Conservation (phyloP, 2,329 filamentous ascomycete genomes). For the Grosmannia penicillata region DNA sequence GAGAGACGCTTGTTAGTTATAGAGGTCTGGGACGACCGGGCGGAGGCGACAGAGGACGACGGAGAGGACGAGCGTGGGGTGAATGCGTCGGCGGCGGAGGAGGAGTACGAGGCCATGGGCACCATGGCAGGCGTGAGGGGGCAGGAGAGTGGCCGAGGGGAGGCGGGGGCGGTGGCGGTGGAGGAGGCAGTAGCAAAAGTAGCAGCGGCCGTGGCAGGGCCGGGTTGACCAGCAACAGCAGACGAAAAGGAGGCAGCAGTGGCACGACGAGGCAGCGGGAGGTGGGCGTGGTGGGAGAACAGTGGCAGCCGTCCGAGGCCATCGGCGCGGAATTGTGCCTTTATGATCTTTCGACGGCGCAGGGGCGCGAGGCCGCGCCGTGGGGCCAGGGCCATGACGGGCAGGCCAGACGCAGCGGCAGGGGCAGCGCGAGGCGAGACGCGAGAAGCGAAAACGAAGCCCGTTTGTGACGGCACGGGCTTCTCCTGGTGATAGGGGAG, state of each 20-base stretch:
- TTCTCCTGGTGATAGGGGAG: too few species aligned
- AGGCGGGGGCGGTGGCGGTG: neutral
- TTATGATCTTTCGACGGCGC: constrained; percentile 8
- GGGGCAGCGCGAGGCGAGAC: too few species aligned
- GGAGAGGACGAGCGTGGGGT: constrained; percentile 40
- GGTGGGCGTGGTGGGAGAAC: neutral
- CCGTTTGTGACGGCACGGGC: too few species aligned
- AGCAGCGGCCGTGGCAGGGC: too few species aligned
- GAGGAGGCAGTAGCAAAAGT: neutral
- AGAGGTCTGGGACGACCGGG: constrained; percentile 33
- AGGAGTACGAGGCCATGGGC: constrained; percentile 29
- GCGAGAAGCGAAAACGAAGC: too few species aligned
- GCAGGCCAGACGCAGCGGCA: neutral
- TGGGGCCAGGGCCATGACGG: constrained; percentile 1
- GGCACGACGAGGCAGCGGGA: constrained; percentile 1
- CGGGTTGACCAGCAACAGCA: too few species aligned
- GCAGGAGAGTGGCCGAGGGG: neutral
- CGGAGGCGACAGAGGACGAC: constrained; percentile 30
- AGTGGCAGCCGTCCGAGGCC: neutral
- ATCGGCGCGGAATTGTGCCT: constrained; percentile 9
- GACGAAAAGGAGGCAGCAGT: too few species aligned
- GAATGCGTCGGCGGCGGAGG: constrained; percentile 32
- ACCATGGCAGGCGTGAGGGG: constrained; percentile 12
- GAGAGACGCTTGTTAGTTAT: constrained; percentile 36
- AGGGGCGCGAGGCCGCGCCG: constrained; percentile 6